Conservation (phyloP, 106 monocot genomes). For the Apostasia ramifera region DNA sequence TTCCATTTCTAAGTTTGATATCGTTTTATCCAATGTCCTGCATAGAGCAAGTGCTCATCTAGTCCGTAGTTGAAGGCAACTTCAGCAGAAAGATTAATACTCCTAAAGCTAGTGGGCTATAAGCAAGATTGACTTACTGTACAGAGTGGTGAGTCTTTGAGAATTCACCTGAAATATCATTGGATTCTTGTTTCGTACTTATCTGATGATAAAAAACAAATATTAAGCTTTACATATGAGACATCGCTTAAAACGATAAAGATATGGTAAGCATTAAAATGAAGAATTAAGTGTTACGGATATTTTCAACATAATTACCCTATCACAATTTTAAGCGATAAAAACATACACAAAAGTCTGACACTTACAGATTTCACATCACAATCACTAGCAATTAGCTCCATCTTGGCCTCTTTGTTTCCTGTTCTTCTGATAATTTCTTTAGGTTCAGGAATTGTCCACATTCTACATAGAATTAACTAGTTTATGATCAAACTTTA, state of each 20-base stretch:
- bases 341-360: conserved; percentile 1
- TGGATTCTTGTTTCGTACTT: conserved; percentile 15
- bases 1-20: conserved; percentile 86
- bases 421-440: conserved; percentile 46
- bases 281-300: not conserved
- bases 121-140: conserved; percentile 10
- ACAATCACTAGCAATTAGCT: conserved; percentile 46
- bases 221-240: conserved; percentile 5
- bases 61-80: not conserved
- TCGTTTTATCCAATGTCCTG: conserved; percentile 92
- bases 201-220: conserved; percentile 4
- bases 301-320: too few species aligned
- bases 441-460: conserved; percentile 75
- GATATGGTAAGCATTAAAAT: not conserved
- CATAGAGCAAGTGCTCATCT: not conserved
- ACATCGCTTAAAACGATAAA: not conserved
- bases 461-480: conserved; percentile 50
- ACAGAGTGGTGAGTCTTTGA: conserved; percentile 18
- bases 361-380: conserved; percentile 45
- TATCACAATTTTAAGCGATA: not conserved
- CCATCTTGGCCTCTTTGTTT: conserved; percentile 42
- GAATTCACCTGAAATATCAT: conserved; percentile 13
- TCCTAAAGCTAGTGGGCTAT: not conserved
- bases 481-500: too few species aligned
- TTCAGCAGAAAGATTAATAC: not conserved